Evolutionary conservation across 1,284 basidiomycete genomes (phyloP), one percentile per base, ranked within the genome.

Genomic region (Jaminaea rosea): DNA sequence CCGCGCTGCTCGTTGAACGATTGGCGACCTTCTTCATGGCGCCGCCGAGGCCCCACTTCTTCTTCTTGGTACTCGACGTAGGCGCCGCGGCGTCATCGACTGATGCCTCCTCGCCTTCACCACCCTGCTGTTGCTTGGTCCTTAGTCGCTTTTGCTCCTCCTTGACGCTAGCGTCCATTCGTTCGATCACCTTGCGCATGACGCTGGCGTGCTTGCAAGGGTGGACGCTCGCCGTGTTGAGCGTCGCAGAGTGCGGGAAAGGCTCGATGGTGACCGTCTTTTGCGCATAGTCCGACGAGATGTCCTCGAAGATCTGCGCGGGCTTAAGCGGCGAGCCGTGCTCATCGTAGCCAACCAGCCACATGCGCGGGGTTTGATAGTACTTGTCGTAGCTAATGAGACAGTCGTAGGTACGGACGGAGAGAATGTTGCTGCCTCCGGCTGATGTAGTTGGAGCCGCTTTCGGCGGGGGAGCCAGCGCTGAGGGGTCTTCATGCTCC

Each of bases 151-250:
- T 65, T 84, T 74, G 84, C 49, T 68, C 59, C 47, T 74, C 70
- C 17, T 68, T 56, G 15, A 76, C 71, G 21, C 59, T 65, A 0
- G 57, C 83, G 75, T 97, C 94, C 91, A 98, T 97, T 50, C 92
- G 82, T 75, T 96, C 92, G 69, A 98, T 96, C 61, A 98, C 90
- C 76, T 97, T 98, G 81, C 94, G 96, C 94, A 99, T 99, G 50
- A 99, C 94, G 73, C 84, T 89, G 0, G 92, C 89, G 74, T 99
- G 93, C 75, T 96, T 96, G 83, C 93, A 99, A 1, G 93, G 93
- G 73, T 99, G 93, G 9, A 99, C 92, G 88, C 91, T 67, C 21
- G 68, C 67, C 19, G 65, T 61, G 59, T 24, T 60, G 63, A 36
- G 7, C 85, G 83, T 75, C 92, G 85, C 52, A 86, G 17, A 21